phyloP scores from a whole-genome alignment of 768 basidiomycete species.

The Saitozyma sp. region DNA sequence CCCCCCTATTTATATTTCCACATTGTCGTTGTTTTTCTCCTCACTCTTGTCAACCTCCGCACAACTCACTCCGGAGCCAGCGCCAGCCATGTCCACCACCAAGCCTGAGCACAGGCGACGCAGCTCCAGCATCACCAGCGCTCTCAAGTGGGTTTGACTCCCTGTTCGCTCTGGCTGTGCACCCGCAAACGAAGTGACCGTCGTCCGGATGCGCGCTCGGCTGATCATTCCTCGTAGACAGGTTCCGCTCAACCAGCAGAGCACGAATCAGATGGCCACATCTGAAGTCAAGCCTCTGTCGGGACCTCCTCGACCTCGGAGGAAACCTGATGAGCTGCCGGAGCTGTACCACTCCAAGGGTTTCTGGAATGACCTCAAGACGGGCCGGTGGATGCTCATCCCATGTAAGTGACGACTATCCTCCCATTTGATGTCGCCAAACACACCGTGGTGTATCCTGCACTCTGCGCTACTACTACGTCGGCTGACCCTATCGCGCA shows the following conservation, averaged over 20 bases:
- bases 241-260: constrained; percentile 31
- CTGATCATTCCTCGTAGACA: constrained; percentile 16
- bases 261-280: not conserved
- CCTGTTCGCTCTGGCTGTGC: not conserved
- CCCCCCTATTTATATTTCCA: too few species aligned
- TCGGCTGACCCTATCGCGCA: constrained; percentile 11
- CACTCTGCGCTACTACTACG: not conserved
- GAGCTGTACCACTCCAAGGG: constrained; percentile 49
- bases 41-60: too few species aligned
- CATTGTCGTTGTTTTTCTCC: too few species aligned
- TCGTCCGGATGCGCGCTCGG: not conserved
- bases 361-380: constrained; percentile 60
- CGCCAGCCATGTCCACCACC: not conserved
- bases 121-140: constrained; percentile 38
- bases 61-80: too few species aligned
- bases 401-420: constrained; percentile 60
- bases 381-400: constrained; percentile 69
- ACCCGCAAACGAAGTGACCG: not conserved
- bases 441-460: not conserved
- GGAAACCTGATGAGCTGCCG: constrained; percentile 19
- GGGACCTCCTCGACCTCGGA: constrained; percentile 12
- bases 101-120: constrained; percentile 20
- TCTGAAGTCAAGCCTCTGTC: constrained; percentile 26
- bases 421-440: not conserved
- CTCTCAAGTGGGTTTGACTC: constrained; percentile 25